phyloP scores from a whole-genome alignment of 208 protist species.

The Leishmania amazonensis region DNA sequence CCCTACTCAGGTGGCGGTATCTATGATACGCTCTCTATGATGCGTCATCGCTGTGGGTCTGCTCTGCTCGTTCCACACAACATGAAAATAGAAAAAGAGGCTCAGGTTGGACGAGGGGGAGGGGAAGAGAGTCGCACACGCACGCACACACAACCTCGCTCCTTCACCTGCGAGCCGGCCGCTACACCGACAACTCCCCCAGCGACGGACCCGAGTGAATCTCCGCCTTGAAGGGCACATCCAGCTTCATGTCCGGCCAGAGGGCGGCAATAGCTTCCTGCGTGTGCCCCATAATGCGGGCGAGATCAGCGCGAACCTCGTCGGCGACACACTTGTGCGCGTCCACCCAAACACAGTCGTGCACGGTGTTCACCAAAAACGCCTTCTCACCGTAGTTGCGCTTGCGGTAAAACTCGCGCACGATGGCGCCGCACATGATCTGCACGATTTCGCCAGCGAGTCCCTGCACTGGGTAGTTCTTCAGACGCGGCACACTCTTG shows the following conservation, averaged over 20 bases:
- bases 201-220: conserved; percentile 75
- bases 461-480: conserved; percentile 93
- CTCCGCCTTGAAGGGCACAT: conserved; percentile 87
- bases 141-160: background rate
- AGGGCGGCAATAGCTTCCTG: conserved; percentile 70
- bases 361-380: conserved; percentile 91
- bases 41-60: background rate
- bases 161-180: background rate
- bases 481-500: conserved; percentile 80
- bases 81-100: background rate
- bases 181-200: conserved; percentile 49
- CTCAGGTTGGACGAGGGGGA: background rate
- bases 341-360: conserved; percentile 94
- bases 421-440: conserved; percentile 87
- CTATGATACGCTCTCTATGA: conserved; percentile 5
- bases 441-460: conserved; percentile 91
- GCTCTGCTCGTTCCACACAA: background rate
- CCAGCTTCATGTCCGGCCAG: conserved; percentile 86
- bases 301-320: conserved; percentile 73
- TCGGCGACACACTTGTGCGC: conserved; percentile 77
- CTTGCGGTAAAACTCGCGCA: conserved; percentile 78
- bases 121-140: background rate
- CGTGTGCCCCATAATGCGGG: conserved; percentile 72
- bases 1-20: background rate
- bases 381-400: conserved; percentile 81